Base-by-base conservation (phyloP, 305 asterid species). In the Fraxinus angustifolia region DNA sequence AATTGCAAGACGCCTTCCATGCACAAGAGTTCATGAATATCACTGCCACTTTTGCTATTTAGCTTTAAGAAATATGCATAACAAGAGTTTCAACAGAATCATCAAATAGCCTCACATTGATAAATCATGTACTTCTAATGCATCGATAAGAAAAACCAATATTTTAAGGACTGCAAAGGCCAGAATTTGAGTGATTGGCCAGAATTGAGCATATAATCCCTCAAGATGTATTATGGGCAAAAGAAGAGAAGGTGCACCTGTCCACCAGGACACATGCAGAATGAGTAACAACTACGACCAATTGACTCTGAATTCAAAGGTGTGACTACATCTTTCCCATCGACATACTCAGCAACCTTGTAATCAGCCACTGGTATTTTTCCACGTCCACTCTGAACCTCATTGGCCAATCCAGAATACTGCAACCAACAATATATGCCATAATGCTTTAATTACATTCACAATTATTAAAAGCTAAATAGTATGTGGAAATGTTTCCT, bases 231-330 rank as follows among this genome's bases (percentile, higher is more conserved):
- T 36, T 6, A 34, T 14, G 75, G 3, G 72, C 73, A 76, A n/a
- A 50, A 76, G 34, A 35, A 82, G n/a, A 28, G 62, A 53, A n/a
- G 68, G 4, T 42, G 28, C 80, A 93, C 99, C 98, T 96, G 98
- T 75, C 99, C 99, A 45, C 99, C 99, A 48, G 99, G 99, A 84
- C 99, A 96, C 99, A 96, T 96, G 93, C 99, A 96, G 85, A 96
- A 96, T 72, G 99, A 96, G 90, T 96, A 96, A 88, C 98, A 94
- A 78, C 93, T 90, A 38, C 92, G 96, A 79, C 76, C 81, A 53
- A 77, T 80, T 80, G 87, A 88, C 75, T 83, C 91, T 82, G 77
- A 82, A 84, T 78, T 79, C 21, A 88, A 82, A 62, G 87, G 38
- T 81, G 78, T 56, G 53, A 79, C 80, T 79, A 65, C 80, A 56